A percentile compares a stretch with the other conserved stretches of the same genome.
Conservation (phyloP, 805 yeast genomes). For the Saccharomycopsis selenospora region DNA sequence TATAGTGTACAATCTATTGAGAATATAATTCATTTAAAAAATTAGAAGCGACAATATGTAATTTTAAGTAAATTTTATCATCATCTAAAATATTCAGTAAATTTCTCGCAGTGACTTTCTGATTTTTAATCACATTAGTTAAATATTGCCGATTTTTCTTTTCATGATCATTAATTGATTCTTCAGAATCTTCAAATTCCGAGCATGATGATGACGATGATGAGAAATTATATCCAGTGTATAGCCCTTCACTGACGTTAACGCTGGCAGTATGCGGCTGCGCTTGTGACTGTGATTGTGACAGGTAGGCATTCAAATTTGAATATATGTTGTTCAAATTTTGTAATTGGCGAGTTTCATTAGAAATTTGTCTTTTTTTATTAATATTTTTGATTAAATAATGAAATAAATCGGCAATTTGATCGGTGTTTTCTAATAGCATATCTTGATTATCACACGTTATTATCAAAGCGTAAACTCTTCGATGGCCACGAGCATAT, state of each 20-base stretch:
- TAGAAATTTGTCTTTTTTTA: constrained; percentile 5
- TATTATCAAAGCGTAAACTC: constrained; percentile 17
- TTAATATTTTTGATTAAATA: constrained; percentile 12
- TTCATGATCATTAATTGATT: neutral
- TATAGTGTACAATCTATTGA: no score
- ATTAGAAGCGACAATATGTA: constrained; percentile 15
- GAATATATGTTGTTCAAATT: constrained; percentile 1
- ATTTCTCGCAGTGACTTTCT: constrained; percentile 12
- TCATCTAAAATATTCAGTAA: constrained; percentile 16
- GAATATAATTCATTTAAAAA: constrained; percentile 7
- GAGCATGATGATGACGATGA: neutral
- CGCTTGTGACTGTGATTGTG: neutral
- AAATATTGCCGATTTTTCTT: neutral
- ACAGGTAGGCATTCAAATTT: neutral
- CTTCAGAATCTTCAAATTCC: neutral
- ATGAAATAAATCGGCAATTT: constrained; percentile 14
- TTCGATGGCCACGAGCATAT: constrained; percentile 16
- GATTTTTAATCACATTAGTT: constrained; percentile 10
- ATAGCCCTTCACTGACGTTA: neutral
- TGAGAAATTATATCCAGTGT: neutral
- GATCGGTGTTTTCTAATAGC: constrained; percentile 8
- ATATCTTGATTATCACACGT: constrained; percentile 16
- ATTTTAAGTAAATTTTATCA: constrained; percentile 12
- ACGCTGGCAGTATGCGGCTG: neutral
- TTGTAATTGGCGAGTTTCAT: neutral